These are phyloP conservation scores for Lecanicillium sp. DNA, from an alignment of 2,329 filamentous ascomycete species.

Conservation along the genomic window DNA sequence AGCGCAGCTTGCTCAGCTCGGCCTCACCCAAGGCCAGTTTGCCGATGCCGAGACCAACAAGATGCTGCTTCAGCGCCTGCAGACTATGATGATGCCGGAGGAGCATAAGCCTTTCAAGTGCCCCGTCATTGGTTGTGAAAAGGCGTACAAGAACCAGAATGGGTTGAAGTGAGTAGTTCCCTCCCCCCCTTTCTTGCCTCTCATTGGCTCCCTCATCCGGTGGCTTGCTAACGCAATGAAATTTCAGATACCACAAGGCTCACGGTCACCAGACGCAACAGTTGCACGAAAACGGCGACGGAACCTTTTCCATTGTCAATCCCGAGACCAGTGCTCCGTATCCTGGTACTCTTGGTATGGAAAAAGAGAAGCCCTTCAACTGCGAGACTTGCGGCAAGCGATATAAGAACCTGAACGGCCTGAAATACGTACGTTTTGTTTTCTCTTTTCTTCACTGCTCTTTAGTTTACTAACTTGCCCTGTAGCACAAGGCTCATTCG, in stretches of 20 bases:
- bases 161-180: slow-evolving; percentile 72
- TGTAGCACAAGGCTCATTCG: slow-evolving; percentile 68
- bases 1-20: slow-evolving; percentile 62
- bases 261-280: slow-evolving; percentile 97
- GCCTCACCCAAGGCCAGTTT: slow-evolving; percentile 68
- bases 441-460: too few species aligned
- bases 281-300: slow-evolving; percentile 91
- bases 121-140: slow-evolving; percentile 96
- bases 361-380: slow-evolving; percentile 98
- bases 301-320: slow-evolving; percentile 96
- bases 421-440: slow-evolving; percentile 69
- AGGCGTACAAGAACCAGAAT: slow-evolving; percentile 99
- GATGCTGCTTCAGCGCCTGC: slow-evolving; percentile 46
- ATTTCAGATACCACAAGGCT: slow-evolving; percentile 55
- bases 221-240: slow-evolving; percentile 17
- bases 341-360: slow-evolving; percentile 96
- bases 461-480: slow-evolving; percentile 22
- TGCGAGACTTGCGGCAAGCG: slow-evolving; percentile 96
- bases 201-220: too few species aligned
- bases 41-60: slow-evolving; percentile 67
- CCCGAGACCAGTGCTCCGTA: slow-evolving; percentile 91
- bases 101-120: slow-evolving; percentile 98
- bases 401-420: slow-evolving; percentile 97
- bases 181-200: slow-evolving; percentile 2
- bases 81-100: slow-evolving; percentile 62